Evolutionary conservation across 2,329 filamentous ascomycete genomes (phyloP).

Genomic region (Daldinia sp.): DNA sequence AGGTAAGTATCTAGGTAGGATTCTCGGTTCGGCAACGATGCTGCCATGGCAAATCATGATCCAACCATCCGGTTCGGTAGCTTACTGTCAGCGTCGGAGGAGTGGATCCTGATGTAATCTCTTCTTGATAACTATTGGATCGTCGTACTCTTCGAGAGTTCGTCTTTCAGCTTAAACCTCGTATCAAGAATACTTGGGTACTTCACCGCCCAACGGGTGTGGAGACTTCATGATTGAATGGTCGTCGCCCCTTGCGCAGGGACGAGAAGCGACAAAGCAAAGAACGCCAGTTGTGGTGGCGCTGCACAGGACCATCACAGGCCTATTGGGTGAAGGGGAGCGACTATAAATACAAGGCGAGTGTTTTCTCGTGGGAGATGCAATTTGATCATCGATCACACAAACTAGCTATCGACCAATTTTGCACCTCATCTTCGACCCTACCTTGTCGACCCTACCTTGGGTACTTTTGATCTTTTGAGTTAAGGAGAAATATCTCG

Average conservation of each 20-base stretch:
- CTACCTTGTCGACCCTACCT: too few relatives aligned
- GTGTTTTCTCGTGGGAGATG: not conserved
- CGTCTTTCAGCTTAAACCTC: slow-evolving; percentile 6
- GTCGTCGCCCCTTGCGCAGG: not conserved
- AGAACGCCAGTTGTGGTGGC: not conserved
- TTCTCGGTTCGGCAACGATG: slow-evolving; percentile 16
- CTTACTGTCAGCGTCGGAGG: slow-evolving; percentile 9
- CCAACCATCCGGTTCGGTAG: slow-evolving; percentile 22
- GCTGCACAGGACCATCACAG: slow-evolving; percentile 1
- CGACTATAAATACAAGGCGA: slow-evolving; percentile 19
- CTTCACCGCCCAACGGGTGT: not conserved
- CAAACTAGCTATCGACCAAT: not conserved
- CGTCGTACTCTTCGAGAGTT: not conserved
- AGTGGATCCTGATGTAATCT: not conserved
- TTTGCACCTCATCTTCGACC: not conserved
- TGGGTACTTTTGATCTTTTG: too few relatives aligned
- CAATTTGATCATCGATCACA: not conserved
- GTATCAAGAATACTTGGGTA: slow-evolving; percentile 5
- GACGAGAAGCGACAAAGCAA: not conserved
- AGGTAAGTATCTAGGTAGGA: slow-evolving; percentile 11
- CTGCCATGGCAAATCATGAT: slow-evolving; percentile 22
- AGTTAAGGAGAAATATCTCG: too few relatives aligned
- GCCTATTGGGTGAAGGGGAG: not conserved
- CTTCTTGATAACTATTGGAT: slow-evolving; percentile 8
- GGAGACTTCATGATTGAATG: not conserved